A percentile compares a stretch with the other conserved stretches of the same genome.
phyloP scores from a whole-genome alignment of 306 rosid genomes.

The Acmispon strigosus region DNA sequence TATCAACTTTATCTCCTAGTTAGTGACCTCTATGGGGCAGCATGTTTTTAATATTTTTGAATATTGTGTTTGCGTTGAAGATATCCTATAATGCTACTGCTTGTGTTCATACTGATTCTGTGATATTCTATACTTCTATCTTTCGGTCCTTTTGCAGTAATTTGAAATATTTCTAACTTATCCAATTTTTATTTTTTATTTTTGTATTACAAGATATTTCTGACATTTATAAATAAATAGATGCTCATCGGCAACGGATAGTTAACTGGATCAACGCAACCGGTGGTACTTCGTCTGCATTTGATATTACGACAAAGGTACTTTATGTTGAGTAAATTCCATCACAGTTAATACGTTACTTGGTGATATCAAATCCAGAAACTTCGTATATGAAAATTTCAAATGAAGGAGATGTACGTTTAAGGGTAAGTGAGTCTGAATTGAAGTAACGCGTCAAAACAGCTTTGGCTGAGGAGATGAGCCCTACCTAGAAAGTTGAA shows the following conservation, averaged over 20 bases:
- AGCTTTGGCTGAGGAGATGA: no score
- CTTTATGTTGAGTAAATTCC: neutral
- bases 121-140: neutral
- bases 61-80: neutral
- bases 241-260: conserved; percentile 74
- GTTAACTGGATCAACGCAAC: conserved; percentile 79
- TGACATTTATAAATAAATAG: conserved; percentile 32
- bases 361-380: conserved; percentile 1
- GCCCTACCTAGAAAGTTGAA: no score
- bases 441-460: neutral
- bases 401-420: neutral
- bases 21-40: neutral
- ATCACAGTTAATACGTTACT: neutral
- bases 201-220: neutral
- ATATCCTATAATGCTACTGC: neutral
- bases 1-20: neutral
- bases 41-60: neutral
- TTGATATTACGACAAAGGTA: conserved; percentile 82
- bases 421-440: neutral
- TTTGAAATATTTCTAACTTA: neutral
- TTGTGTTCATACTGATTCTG: neutral
- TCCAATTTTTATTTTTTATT: neutral
- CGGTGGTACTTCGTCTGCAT: conserved; percentile 67
- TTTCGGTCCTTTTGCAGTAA: neutral
- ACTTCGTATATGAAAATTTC: neutral